Evolutionary conservation across 2,329 filamentous ascomycete species (phyloP).

Genomic region (Sphaerulina vaccinii): DNA sequence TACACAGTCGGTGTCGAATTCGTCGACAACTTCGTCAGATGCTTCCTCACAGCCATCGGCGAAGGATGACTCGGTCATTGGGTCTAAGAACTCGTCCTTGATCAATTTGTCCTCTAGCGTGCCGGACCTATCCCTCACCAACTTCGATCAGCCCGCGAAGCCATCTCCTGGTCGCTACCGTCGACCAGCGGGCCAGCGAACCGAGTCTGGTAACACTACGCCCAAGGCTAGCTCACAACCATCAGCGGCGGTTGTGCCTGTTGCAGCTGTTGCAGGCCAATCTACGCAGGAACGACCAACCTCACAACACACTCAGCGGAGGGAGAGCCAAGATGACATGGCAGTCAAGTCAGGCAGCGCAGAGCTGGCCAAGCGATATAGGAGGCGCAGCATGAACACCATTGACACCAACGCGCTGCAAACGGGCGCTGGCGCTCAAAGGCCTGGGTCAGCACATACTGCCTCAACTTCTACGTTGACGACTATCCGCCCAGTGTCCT

Average conservation of each 20-base stretch:
- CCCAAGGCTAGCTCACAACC: conserved; percentile 32
- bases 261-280: conserved; percentile 56
- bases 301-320: conserved; percentile 20
- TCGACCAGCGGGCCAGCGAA: conserved; percentile 58
- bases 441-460: conserved; percentile 30
- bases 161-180: conserved; percentile 81
- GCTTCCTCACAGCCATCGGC: conserved; percentile 38
- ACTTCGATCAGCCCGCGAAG: conserved; percentile 59
- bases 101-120: conserved; percentile 52
- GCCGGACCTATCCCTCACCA: conserved; percentile 56
- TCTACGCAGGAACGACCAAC: conserved; percentile 36
- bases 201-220: conserved; percentile 49
- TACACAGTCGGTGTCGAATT: conserved; percentile 35
- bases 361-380: conserved; percentile 72
- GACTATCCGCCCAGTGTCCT: conserved; percentile 36
- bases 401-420: conserved; percentile 44
- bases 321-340: conserved; percentile 66
- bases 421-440: conserved; percentile 24
- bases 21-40: conserved; percentile 53
- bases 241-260: conserved; percentile 52
- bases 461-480: conserved; percentile 33
- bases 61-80: conserved; percentile 39
- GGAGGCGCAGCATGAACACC: conserved; percentile 78
- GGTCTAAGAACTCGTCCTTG: conserved; percentile 36
- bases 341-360: conserved; percentile 58